Evolutionary conservation across 2,329 filamentous ascomycete species (phyloP), one percentile per base, ranked within the genome.

Genomic region (Fusarium pseudoanthophilum): DNA sequence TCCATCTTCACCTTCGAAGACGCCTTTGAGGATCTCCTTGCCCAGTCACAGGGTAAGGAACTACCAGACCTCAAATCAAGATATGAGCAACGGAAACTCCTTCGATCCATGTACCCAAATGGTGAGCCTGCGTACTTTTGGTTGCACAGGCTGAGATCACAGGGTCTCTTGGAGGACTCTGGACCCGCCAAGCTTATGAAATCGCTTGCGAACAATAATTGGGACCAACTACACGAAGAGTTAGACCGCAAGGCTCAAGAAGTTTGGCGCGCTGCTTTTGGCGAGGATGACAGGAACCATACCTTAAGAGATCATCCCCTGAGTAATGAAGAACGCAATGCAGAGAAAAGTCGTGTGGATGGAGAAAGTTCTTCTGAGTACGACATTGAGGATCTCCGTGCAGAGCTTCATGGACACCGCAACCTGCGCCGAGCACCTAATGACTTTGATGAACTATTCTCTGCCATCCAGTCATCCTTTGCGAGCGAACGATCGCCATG

Each of bases 1-100:
- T 77, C 75, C 43, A 74, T 81, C 39, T 88, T 88, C 74, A 87
- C 86, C 14, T 90, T 88, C 71, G 82, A 85, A 37, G 87, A 90
- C 71, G 88, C 88, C 52, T 89, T 90, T 69, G 88, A 90, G 74
- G 88, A 90, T 69, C 83, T 90, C 21, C 81, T 90, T 18, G 80
- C 81, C n/a, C 83, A 84, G 24, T 83, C 83, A n/a, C 82, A 83
- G 20, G 84, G 84, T 8, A 79, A 81, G 11, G 78, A 79, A 5
- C 78, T 89, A 26, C 81, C 82, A 9, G 81, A 85, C 26, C 83
- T 87, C 28, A 71, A 73, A 18, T 77, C 74, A 4, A 79, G 79
- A 49, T 78, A 82, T 60, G 75, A 81, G 39, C 80, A 83, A 69
- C 79, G 81, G 53, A 80, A 76, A 64, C 78, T 84, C 18, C 76